phyloP scores from a whole-genome alignment of 176 grass and related monocot genomes.

The Carex kokanica region DNA sequence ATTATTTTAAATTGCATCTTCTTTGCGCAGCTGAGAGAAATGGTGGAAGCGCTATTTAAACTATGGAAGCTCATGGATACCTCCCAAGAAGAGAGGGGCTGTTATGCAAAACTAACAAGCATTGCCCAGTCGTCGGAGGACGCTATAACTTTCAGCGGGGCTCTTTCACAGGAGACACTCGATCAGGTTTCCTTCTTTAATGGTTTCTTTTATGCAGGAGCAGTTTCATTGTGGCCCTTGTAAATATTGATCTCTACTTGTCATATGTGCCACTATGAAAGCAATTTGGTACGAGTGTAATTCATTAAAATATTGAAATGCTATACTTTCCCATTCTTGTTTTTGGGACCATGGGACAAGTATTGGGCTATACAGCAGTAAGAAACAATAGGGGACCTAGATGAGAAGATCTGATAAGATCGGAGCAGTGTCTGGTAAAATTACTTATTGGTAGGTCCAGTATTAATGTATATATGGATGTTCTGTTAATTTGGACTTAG shows the following conservation, averaged over 20 bases:
- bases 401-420: constrained; percentile 1
- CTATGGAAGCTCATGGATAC: constrained; percentile 97
- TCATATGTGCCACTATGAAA: not conserved
- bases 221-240: not conserved
- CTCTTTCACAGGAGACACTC: constrained; percentile 68
- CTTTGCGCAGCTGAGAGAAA: constrained; percentile 70
- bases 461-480: not conserved
- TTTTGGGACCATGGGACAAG: not conserved
- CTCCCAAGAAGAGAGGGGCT: constrained; percentile 63
- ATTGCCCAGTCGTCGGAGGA: constrained; percentile 62
- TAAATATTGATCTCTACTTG: not conserved
- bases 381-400: not conserved
- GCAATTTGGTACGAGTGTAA: not conserved
- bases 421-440: not conserved
- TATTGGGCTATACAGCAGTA: not conserved
- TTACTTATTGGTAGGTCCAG: not conserved
- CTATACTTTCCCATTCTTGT: not conserved
- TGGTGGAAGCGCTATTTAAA: constrained; percentile 64
- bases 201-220: not conserved
- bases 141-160: constrained; percentile 48
- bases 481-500: constrained; percentile 16
- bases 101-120: constrained; percentile 56
- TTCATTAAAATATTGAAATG: not conserved
- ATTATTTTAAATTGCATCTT: constrained; percentile 20
- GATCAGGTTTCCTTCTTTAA: constrained; percentile 51